Evolutionary conservation across 495 filamentous ascomycete species (phyloP), one percentile per base, ranked within the genome.

Genomic region (Oleoguttula mirabilis): DNA sequence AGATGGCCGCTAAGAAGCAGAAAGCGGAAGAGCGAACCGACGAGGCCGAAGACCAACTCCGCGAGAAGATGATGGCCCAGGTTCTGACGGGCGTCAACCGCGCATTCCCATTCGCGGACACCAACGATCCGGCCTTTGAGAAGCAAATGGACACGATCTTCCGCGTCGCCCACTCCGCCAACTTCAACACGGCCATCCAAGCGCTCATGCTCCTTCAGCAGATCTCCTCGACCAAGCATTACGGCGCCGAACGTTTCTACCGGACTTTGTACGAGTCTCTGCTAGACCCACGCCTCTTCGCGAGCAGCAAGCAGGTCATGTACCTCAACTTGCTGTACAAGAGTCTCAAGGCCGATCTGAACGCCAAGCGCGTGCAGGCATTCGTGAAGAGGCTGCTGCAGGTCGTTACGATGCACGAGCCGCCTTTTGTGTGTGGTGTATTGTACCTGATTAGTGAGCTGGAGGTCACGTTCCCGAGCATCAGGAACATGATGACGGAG

Each of bases 111-210:
- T 98, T 92, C 62, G 79, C 87, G 3, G 78, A 79, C 50, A 73
- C 81, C 2, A 84, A 92, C 48, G 75, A 83, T 46, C 72, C 49
- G 72, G 27, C 15, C 7, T 72, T 95, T 42, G 82, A 88, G 48
- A 80, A 79, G 43, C 88, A 96, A 48, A 73, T 96, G 44, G 83
- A 95, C 56, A 93, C 87, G 3, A 67, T 98, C 22, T 98, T 95
- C 70, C 73, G 75, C 50, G 88, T 98, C 48, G 92, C 90, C 0
- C 88, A 98, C 60, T 95, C 90, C 0, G 85, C 90, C 10, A 98
- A 96, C 58, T 96, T 98, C 69, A 96, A 95, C 65, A 98, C 92
- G 6, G 88, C 85, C 56, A 83, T 98, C 21, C 90, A 96, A 60
- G 90, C 90, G 24, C 66, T 98, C 42, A 84, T 94, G 77, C 67